These are phyloP conservation scores for Helicostylum pulchrum DNA, from an alignment of 192 early-diverging fungal species.

Conservation along the genomic window DNA sequence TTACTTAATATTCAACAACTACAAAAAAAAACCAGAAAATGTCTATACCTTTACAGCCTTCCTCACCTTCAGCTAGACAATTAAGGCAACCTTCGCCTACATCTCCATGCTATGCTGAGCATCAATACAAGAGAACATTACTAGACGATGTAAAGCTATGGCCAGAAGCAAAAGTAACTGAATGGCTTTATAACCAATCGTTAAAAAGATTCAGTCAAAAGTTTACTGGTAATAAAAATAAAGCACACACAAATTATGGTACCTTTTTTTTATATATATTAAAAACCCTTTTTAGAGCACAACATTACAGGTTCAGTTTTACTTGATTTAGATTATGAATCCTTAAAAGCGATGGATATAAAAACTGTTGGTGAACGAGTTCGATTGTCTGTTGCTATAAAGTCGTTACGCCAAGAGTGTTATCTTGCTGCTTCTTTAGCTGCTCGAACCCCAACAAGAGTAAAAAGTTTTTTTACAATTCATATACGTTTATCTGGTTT, in stretches of 20 bases:
- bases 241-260: background rate
- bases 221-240: conserved; percentile 28
- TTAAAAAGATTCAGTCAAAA: conserved; percentile 19
- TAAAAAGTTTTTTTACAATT: too few relatives aligned
- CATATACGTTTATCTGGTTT: too few relatives aligned
- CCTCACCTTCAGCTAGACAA: conserved; percentile 21
- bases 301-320: conserved; percentile 79
- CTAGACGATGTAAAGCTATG: conserved; percentile 32
- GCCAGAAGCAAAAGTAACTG: conserved; percentile 32
- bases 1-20: too few relatives aligned
- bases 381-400: conserved; percentile 74
- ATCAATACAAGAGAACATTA: conserved; percentile 12
- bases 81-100: conserved; percentile 30
- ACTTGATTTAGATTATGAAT: conserved; percentile 77
- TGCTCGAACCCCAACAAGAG: conserved; percentile 24
- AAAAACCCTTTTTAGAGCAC: conserved; percentile 50
- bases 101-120: conserved; percentile 32
- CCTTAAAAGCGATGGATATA: conserved; percentile 82
- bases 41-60: conserved; percentile 17
- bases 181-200: conserved; percentile 29
- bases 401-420: conserved; percentile 63
- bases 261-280: background rate
- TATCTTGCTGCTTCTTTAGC: conserved; percentile 27
- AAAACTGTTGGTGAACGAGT: conserved; percentile 80
- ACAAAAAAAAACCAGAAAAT: conserved; percentile 2